Evolutionary conservation across 78 protist species (phyloP), one percentile per base, ranked within the genome.

Genomic region (Acrasis kona): DNA sequence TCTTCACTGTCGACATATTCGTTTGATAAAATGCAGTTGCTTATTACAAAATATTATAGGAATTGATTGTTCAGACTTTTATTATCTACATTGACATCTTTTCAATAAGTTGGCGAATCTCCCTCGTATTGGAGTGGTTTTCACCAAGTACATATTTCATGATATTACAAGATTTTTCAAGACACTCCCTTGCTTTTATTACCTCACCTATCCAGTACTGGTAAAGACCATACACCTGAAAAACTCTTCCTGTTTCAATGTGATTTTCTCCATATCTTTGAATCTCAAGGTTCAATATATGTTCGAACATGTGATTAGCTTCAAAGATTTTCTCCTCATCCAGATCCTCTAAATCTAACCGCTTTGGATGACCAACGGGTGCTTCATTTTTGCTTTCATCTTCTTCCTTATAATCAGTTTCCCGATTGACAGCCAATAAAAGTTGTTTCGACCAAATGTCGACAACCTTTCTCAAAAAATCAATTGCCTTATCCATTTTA

Each of bases 381-480:
- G 41, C 70, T 4, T 74, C 40, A 2, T 3, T 29, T 10, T 2
- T 37, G 9, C 32, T 2, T 3, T 4, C 72, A 32, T 74, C 5
- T 6, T 34, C 41, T 6, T 4, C 27, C 10, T 39, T 27, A 4
- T 42, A 69, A 10, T 65, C 32, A 6, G 32, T 30, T 2, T 3
- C 5, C 34, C n/a, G n/a, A n/a, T n/a, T n/a, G n/a, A n/a, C n/a
- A n/a, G n/a, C n/a, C n/a, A n/a, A n/a, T n/a, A 69, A 28, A n/a
- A 74, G 78, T 36, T 74, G 78, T 10, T 58, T n/a, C 3, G 58
- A 58, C 78, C 78, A 74, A 6, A 74, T 74, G 2, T 74, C 78
- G 10, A 65, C 64, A 12, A 74, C 78, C 37, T 41, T 74, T 9
- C 64, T 69, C 64, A 65, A 74, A 57, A 42, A 74, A 2, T 67